Base-by-base conservation (phyloP, 345 rosid genomes). In the Salix brachista region DNA sequence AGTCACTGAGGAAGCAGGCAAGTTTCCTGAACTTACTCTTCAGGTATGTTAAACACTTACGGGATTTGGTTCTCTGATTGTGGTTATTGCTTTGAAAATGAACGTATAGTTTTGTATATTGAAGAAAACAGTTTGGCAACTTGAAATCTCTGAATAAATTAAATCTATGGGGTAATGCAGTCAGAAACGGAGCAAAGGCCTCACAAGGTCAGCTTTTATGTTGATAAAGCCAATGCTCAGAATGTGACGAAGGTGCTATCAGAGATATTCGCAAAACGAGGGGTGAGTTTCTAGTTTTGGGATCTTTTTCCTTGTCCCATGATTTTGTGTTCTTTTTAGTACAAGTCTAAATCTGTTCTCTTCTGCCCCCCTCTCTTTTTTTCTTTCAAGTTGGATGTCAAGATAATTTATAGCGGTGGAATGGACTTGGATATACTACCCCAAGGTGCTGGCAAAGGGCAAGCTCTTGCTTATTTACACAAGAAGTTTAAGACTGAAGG, bases 391-490 rank as follows among this genome's bases (percentile, higher is more conserved):
- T 83, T 96, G 91, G 94, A 90, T 86, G 95, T 96, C 78, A 96
- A 96, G 78, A 89, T 96, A 58, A 89, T 96, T 69, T 96, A 93
- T 80, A 92, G 97, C 84, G 97, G 97, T 48, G 98, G 98, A 65
- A 90, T 91, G 90, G 99, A 93, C 82, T 86, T 96, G 83, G 99
- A 93, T 81, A 90, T 96, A 69, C 87, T 96, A 69, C 93, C 98
- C 60, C 93, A 89, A 90, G 97, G 97, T 85, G 98, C 97, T 25
- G 99, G 99, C 39, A 96, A 96, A 88, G 99, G 99, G 75, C 97
- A 93, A 85, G 99, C 98, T 62, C 97, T 93, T 74, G 95, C 97
- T 0, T 96, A 92, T 84, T 85, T 96, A 79, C 89, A 87, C 16
- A 83, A 85, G 84, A 92, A 96, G 84, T 89, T 96, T 26, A 90